Conservation (phyloP, 2,329 filamentous ascomycete genomes). For the Cladosporium colombiae region DNA sequence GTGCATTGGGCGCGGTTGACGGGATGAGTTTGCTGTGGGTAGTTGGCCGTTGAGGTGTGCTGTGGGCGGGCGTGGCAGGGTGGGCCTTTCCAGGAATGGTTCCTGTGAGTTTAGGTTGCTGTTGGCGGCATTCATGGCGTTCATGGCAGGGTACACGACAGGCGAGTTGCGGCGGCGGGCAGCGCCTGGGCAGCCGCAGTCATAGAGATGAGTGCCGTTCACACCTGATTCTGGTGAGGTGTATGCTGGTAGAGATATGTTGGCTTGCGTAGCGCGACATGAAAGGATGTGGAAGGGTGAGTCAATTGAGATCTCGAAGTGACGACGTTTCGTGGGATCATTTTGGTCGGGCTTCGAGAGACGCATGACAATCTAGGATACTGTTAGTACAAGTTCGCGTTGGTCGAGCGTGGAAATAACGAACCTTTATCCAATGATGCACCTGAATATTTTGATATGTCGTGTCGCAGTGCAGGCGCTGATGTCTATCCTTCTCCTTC, state of each 20-base stretch:
- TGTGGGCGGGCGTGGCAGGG: constrained; percentile 54
- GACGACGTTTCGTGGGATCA: constrained; percentile 75
- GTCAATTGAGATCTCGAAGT: constrained; percentile 96
- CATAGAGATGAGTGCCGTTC: constrained; percentile 43
- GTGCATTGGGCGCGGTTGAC: constrained; percentile 69
- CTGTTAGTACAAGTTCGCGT: constrained; percentile 11
- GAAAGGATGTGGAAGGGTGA: constrained; percentile 92
- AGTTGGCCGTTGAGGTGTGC: constrained; percentile 26
- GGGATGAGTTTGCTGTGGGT: constrained; percentile 40
- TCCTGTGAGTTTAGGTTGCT: constrained; percentile 31
- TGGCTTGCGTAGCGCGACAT: constrained; percentile 88
- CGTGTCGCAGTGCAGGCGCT: constrained; percentile 80
- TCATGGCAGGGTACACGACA: constrained; percentile 56
- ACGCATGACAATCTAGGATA: constrained; percentile 77
- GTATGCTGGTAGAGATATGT: constrained; percentile 83
- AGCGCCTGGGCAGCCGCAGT: constrained; percentile 69
- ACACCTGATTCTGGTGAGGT: constrained; percentile 52
- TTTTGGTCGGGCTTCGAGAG: constrained; percentile 80
- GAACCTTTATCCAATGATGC: constrained; percentile 93
- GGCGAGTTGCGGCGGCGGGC: constrained; percentile 52
- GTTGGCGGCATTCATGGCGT: constrained; percentile 51
- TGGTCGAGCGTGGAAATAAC: constrained; percentile 27
- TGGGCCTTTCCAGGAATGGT: constrained; percentile 37
- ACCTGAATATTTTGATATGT: constrained; percentile 94
- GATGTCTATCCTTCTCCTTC: constrained; percentile 66